Evolutionary conservation across 1,284 basidiomycete genomes (phyloP), one percentile per base, ranked within the genome.

Genomic region (Pyrrhoderma lamaoense): DNA sequence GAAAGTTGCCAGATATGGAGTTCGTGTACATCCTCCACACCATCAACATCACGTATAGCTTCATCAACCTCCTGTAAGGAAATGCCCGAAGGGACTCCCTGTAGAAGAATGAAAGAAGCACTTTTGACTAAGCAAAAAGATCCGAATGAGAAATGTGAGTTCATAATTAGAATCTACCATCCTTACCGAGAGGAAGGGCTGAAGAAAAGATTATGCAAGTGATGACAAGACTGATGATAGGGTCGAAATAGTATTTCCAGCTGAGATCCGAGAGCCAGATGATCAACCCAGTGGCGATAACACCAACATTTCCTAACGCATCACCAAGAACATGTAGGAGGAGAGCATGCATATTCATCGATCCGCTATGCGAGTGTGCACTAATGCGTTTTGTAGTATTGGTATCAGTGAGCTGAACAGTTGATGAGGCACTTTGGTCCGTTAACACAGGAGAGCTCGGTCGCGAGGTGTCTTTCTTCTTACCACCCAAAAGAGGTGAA

Each of bases 301-400:
- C 96, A 56, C 96, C 96, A 56, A 98, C 88, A 66, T 99, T 99
- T 53, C 96, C 95, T 38, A 97, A 76, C 21, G 96, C 96, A 70
- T 99, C 96, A 34, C 96, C 95, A 38, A 99, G 68, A 22, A 99
- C 95, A 67, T 99, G 96, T 21, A 99, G 70, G 52, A 99, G 77
- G 2, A 99, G 78, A 25, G 93, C 96, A 31, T 75, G 88, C 93
- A 99, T 98, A 70, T 98, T 99, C 95, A 99, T 98, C 3, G 85
- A 89, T 16, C 86, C 83, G 2, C 67, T 73, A 63, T 90, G 86
- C 1, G 72, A 65, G 62, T 89, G 85, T 7, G 38, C 5, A 57
- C 76, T 72, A 59, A 62, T 13, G 25, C 27, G 47, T 19, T 45
- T 49, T n/a, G 14, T 9, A 31, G 14, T 25, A 21, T n/a, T 13